A percentile compares a stretch with the other conserved stretches of the same genome.
Evolutionary conservation across 345 rosid genomes (phyloP).

Genomic region (Rhodamnia argentea): DNA sequence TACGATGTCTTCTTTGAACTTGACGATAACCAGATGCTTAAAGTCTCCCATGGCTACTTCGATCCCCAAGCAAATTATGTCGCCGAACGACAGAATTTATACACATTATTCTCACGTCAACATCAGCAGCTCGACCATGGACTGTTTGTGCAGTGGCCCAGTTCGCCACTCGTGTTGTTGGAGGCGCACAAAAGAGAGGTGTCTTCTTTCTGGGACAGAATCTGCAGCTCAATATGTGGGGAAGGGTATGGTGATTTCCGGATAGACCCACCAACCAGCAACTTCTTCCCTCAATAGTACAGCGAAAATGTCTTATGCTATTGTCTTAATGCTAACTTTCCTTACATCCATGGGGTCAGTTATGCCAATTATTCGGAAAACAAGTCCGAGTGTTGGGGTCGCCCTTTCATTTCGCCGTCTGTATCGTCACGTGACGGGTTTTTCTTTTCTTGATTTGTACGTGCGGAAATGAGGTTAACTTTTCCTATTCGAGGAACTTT

Average conservation of each 20-base stretch:
- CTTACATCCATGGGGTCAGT: conserved; percentile 37
- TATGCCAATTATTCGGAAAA: not conserved
- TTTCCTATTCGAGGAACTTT: not conserved
- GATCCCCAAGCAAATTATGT: not conserved
- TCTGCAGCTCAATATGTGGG: conserved; percentile 15
- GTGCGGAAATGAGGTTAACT: not conserved
- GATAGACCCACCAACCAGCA: conserved; percentile 21
- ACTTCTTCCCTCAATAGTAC: conserved; percentile 6
- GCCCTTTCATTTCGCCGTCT: not conserved
- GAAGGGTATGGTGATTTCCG: conserved; percentile 12
- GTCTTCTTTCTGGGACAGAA: conserved; percentile 13
- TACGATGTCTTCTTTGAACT: conserved; percentile 62
- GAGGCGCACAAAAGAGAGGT: not conserved
- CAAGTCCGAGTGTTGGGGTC: not conserved
- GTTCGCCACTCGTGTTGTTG: not conserved
- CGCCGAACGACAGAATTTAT: not conserved
- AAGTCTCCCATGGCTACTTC: conserved; percentile 36
- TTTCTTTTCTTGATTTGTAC: not conserved
- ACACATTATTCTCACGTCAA: not conserved
- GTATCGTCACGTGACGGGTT: not conserved
- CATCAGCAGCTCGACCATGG: not conserved
- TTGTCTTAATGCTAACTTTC: conserved; percentile 18
- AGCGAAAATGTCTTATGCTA: conserved; percentile 11
- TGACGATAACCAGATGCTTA: conserved; percentile 80
- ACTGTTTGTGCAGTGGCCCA: not conserved